Base-by-base conservation (phyloP, 108 stramenopile species). In the Cyclotella choctawhatcheeana region DNA sequence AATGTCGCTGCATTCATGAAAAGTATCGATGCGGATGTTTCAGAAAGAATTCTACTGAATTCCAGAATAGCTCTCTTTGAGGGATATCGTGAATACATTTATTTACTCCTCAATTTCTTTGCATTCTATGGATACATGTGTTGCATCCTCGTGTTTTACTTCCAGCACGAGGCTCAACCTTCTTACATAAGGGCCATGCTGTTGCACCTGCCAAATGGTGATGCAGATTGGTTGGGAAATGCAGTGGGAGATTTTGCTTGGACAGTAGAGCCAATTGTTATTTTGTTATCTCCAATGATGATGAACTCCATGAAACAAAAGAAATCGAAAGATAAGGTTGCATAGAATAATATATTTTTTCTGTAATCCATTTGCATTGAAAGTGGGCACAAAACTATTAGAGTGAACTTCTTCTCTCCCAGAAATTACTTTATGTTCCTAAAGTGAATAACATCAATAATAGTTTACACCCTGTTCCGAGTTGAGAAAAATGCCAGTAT, bases 201-300 rank as follows among this genome's bases (percentile, higher is more conserved):
- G 44, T 82, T 89, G 16, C 67, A 84, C 43, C 64, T 83, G 74
- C 58, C 62, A 16, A 87, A 91, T 77, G 79, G 56, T 2, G 79
- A 79, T 24, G 95, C 95, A 27, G 93, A 96, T 71, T 94, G 93
- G 93, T 31, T 76, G 64, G 90, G 93, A 10, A 96, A 96, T 60
- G 92, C 92, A 55, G 85, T 86, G 3, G 95, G 95, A 0, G 95
- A 93, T 67, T 84, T 93, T 20, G 89, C 89, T 84, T 96, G 95
- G 95, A 96, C 95, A 0, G 82, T 94, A 26, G 93, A 93, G 63
- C 91, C 92, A 2, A 50, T 90, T 40, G 61, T 94, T 53, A 89
- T 92, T 56, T 47, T 90, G 53, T 29, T 58, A 0, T 86, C 85
- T n/a, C 88, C 88, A 0, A 14, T 78, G 30, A 58, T 82, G 27